A percentile compares a stretch with the other conserved stretches of the same genome.
phyloP scores from a whole-genome alignment of 106 monocot genomes.

The Dendrobium officinale region DNA sequence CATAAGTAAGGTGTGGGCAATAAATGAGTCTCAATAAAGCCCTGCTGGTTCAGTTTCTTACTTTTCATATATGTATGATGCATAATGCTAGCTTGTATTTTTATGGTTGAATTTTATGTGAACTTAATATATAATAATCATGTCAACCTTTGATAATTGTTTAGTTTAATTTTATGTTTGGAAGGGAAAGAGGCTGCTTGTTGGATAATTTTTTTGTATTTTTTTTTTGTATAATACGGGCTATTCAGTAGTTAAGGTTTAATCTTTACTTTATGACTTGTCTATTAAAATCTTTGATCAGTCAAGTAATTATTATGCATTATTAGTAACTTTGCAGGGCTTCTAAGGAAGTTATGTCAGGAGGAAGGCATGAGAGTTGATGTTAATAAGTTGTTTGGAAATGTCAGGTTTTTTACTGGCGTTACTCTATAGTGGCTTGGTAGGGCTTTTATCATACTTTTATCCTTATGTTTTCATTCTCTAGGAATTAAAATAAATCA shows the following conservation, averaged over 20 bases:
- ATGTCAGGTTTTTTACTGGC: slow-evolving; percentile 80
- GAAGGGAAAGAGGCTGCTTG: slow-evolving; percentile 50
- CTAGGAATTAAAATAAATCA: background rate
- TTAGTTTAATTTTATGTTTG: slow-evolving; percentile 21
- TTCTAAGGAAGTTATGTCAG: slow-evolving; percentile 88
- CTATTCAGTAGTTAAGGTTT: slow-evolving; percentile 65
- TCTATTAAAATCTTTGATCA: background rate
- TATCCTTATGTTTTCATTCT: background rate
- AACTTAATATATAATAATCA: background rate
- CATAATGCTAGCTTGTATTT: background rate
- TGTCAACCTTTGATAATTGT: background rate
- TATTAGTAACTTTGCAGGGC: slow-evolving; percentile 42
- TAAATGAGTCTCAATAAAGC: slow-evolving; percentile 67
- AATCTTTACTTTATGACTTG: background rate
- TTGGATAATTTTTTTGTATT: slow-evolving; percentile 94
- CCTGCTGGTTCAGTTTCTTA: slow-evolving; percentile 42
- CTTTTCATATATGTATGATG: background rate
- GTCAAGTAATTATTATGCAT: background rate
- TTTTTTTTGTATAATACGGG: slow-evolving; percentile 82
- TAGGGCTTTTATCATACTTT: slow-evolving; percentile 16
- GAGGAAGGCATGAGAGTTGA: slow-evolving; percentile 86
- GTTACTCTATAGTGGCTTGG: slow-evolving; percentile 96
- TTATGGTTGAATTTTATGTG: background rate
- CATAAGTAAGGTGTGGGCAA: slow-evolving; percentile 89
- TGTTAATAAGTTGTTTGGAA: slow-evolving; percentile 97